Evolutionary conservation across 495 filamentous ascomycete species (phyloP).

Genomic region (Lepidopterella palustris): DNA sequence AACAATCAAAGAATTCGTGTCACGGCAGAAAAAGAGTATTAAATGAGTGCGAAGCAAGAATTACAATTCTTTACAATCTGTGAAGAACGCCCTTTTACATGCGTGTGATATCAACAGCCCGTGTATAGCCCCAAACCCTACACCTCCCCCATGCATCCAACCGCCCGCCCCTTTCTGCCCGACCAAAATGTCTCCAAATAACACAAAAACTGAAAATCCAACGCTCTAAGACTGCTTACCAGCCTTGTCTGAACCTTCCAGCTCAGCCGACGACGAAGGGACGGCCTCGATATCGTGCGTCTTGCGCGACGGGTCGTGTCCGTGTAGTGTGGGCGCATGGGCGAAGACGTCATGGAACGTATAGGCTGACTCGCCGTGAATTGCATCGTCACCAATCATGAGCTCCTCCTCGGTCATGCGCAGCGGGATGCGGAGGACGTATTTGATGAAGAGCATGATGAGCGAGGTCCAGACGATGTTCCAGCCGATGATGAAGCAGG

Average conservation of each 20-base stretch:
- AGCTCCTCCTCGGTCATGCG: slow-evolving; percentile 45
- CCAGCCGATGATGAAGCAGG: slow-evolving; percentile 50
- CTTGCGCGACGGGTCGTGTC: not conserved
- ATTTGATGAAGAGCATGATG: slow-evolving; percentile 51
- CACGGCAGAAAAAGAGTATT: not conserved
- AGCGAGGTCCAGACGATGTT: slow-evolving; percentile 50
- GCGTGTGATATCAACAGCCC: too few relatives aligned
- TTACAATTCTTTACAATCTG: not conserved
- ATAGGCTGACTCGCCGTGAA: slow-evolving; percentile 49
- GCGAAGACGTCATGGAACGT: slow-evolving; percentile 15
- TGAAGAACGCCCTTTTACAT: too few relatives aligned
- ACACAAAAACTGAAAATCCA: not conserved
- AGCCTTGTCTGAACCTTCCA: not conserved
- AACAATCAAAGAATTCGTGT: too few relatives aligned
- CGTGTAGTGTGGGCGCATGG: not conserved
- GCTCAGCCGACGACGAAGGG: not conserved
- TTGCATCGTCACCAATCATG: slow-evolving; percentile 46
- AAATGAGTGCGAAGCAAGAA: too few relatives aligned
- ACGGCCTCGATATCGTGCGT: not conserved
- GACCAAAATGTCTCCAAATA: too few relatives aligned
- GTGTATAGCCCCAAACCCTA: too few relatives aligned
- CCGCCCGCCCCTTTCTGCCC: too few relatives aligned
- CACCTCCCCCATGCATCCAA: too few relatives aligned
- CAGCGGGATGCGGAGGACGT: slow-evolving; percentile 46
- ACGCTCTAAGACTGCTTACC: not conserved